Conservation (phyloP, 306 rosid species). For the Dicorynia guianensis region DNA sequence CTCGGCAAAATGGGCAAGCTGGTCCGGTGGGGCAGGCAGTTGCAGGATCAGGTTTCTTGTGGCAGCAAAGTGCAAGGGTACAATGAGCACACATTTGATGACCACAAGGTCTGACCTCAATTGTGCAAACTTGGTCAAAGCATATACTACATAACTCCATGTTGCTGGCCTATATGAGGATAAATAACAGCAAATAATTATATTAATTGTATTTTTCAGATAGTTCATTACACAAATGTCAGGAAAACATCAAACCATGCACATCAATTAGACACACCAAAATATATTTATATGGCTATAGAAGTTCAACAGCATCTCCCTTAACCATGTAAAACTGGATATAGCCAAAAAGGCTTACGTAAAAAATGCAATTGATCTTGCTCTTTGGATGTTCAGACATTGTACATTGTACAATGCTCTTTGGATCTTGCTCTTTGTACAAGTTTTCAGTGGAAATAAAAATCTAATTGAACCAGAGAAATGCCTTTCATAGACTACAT, state of each 20-base stretch:
- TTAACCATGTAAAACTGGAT: background rate
- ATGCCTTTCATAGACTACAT: background rate
- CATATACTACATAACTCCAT: slow-evolving; percentile 87
- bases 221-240: background rate
- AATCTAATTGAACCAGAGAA: background rate
- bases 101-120: slow-evolving; percentile 84
- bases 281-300: slow-evolving; percentile 3
- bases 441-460: background rate
- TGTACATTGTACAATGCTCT: too few species aligned
- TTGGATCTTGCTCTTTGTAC: too few species aligned
- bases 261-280: background rate
- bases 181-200: slow-evolving; percentile 35
- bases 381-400: background rate
- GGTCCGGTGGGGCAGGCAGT: slow-evolving; percentile 60
- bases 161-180: slow-evolving; percentile 61
- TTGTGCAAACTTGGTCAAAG: slow-evolving; percentile 87
- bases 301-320: background rate
- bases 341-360: too few species aligned
- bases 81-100: slow-evolving; percentile 98
- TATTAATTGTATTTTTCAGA: background rate
- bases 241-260: slow-evolving; percentile 1
- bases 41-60: slow-evolving; percentile 75
- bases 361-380: too few species aligned
- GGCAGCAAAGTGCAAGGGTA: slow-evolving; percentile 86
- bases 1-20: slow-evolving; percentile 84